Evolutionary conservation across 768 basidiomycete species (phyloP).

Genomic region (Trametes sanguinea): DNA sequence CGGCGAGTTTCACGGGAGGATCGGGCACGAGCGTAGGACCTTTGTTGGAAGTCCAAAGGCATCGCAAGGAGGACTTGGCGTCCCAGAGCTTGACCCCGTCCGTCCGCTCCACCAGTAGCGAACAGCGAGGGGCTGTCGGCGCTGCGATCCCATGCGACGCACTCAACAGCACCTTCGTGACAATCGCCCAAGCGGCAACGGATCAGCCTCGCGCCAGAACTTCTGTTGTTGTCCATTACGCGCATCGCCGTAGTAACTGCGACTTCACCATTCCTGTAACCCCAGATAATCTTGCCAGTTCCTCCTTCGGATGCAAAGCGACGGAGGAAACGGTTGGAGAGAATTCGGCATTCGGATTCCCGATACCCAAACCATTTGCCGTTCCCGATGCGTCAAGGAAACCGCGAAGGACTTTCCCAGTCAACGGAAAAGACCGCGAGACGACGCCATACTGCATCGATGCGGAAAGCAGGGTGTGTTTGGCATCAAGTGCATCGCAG

Average conservation of each 20-base stretch:
- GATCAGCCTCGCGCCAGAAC: slow-evolving; percentile 46
- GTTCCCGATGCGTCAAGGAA: slow-evolving; percentile 66
- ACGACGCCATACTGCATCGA: slow-evolving; percentile 72
- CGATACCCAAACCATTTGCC: slow-evolving; percentile 58
- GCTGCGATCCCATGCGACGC: slow-evolving; percentile 48
- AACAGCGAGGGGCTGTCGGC: slow-evolving; percentile 30
- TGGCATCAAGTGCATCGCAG: slow-evolving; percentile 61
- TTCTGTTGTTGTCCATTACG: slow-evolving; percentile 56
- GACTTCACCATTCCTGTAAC: slow-evolving; percentile 68
- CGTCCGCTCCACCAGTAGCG: slow-evolving; percentile 62
- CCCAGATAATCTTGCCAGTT: slow-evolving; percentile 73
- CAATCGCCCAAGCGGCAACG: slow-evolving; percentile 56
- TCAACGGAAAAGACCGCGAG: slow-evolving; percentile 70
- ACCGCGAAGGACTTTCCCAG: slow-evolving; percentile 68
- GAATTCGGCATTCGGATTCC: slow-evolving; percentile 78
- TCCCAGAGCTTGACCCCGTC: slow-evolving; percentile 76
- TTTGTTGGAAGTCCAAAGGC: slow-evolving; percentile 64
- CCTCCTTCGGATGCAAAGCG: slow-evolving; percentile 61
- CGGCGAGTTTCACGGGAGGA: slow-evolving; percentile 35
- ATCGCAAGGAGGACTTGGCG: slow-evolving; percentile 45
- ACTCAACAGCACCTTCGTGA: slow-evolving; percentile 61
- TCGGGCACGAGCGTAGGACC: slow-evolving; percentile 43
- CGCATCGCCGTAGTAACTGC: slow-evolving; percentile 57
- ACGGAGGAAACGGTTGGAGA: slow-evolving; percentile 65
- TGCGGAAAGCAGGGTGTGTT: slow-evolving; percentile 54